Evolutionary conservation across 139 green algal species (phyloP).

Genomic region (Chlorella sp.): DNA sequence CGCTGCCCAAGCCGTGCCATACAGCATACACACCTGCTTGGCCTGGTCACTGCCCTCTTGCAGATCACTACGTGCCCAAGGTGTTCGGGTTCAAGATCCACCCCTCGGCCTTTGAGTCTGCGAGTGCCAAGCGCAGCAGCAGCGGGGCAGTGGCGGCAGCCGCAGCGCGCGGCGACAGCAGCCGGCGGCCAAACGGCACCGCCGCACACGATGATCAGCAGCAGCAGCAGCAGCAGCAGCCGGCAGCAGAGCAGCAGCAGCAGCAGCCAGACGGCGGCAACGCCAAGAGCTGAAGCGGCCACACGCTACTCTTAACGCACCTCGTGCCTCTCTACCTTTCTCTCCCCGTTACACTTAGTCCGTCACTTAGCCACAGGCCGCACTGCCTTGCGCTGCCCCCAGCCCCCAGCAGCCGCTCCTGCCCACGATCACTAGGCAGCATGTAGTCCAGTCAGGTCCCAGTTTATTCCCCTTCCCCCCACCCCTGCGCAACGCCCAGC

Average conservation of each 20-base stretch:
- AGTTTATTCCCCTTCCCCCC: too few relatives aligned
- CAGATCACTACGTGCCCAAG: slow-evolving; percentile 78
- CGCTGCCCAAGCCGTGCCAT: too few relatives aligned
- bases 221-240: not conserved
- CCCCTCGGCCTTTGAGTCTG: slow-evolving; percentile 33
- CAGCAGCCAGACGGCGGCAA: not conserved
- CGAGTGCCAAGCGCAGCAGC: not conserved
- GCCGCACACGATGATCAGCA: not conserved
- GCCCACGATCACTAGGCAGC: too few relatives aligned
- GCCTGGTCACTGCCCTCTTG: not conserved
- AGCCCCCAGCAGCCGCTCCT: too few relatives aligned
- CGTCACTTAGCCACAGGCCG: too few relatives aligned
- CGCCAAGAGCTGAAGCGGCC: slow-evolving; percentile 2
- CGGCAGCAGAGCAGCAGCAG: slow-evolving; percentile 3
- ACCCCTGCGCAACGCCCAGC: too few relatives aligned
- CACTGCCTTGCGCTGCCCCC: too few relatives aligned
- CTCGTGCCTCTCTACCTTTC: too few relatives aligned
- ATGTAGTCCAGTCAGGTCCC: too few relatives aligned
- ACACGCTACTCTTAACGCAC: too few relatives aligned
- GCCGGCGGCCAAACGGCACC: not conserved
- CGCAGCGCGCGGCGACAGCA: not conserved
- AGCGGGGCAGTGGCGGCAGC: slow-evolving; percentile 20
- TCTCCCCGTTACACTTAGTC: too few relatives aligned
- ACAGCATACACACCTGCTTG: too few relatives aligned
- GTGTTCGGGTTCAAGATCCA: slow-evolving; percentile 98